A percentile compares a stretch with the other conserved stretches of the same genome.
phyloP scores from a whole-genome alignment of 164 flowering plant species.

The Umbilicus rupestris region DNA sequence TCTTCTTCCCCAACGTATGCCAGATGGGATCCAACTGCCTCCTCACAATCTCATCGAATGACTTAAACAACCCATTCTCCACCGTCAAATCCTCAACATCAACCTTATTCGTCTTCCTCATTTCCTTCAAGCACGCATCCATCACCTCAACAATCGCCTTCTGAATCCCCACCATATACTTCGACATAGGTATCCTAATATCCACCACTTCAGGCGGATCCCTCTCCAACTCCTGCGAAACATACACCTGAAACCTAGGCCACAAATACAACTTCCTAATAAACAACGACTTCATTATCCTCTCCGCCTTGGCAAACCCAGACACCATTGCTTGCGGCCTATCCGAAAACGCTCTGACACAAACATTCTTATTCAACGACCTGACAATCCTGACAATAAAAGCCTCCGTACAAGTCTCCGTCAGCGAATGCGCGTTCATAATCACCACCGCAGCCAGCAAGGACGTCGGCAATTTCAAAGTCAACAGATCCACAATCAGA shows the following conservation, averaged over 20 bases:
- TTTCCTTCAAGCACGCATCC: conserved; percentile 98
- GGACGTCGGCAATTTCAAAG: conserved; percentile 44
- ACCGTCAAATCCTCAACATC: conserved; percentile 96
- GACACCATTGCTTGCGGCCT: conserved; percentile 70
- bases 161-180: conserved; percentile 75
- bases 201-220: conserved; percentile 79
- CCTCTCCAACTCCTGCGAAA: conserved; percentile 81
- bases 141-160: conserved; percentile 78
- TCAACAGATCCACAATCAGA: conserved; percentile 78
- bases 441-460: conserved; percentile 49
- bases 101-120: conserved; percentile 93
- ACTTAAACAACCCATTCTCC: conserved; percentile 90
- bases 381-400: conserved; percentile 68
- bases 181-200: conserved; percentile 58
- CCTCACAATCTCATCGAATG: conserved; percentile 93
- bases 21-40: conserved; percentile 94
- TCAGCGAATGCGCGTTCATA: conserved; percentile 55
- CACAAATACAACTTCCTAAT: conserved; percentile 60
- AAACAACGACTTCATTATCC: conserved; percentile 59
- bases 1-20: conserved; percentile 90
- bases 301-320: conserved; percentile 78
- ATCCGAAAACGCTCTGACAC: conserved; percentile 69
- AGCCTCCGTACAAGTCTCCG: conserved; percentile 83
- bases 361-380: conserved; percentile 28
- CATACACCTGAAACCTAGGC: conserved; percentile 94